A percentile compares a stretch with the other conserved stretches of the same genome.
phyloP scores from a whole-genome alignment of 1,284 basidiomycete genomes.

The Cronartium ribicola region DNA sequence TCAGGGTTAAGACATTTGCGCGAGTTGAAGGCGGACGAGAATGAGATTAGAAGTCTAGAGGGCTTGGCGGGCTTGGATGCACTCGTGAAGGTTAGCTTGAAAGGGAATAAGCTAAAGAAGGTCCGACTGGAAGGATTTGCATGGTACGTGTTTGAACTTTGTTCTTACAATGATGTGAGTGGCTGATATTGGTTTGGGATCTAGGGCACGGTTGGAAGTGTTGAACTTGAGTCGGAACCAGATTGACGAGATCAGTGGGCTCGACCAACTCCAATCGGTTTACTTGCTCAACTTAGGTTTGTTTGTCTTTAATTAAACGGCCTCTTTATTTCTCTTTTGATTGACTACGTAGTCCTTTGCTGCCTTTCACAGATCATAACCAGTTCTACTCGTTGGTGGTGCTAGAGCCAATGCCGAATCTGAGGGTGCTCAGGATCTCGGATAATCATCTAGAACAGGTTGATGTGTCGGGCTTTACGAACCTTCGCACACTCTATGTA shows the following conservation, averaged over 20 bases:
- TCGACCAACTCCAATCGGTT: constrained; percentile 63
- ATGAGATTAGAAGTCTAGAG: constrained; percentile 69
- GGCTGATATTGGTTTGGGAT: background rate
- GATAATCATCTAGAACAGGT: constrained; percentile 71
- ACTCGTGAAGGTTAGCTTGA: constrained; percentile 75
- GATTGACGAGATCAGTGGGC: constrained; percentile 61
- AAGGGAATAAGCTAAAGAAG: constrained; percentile 66
- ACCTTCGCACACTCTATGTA: constrained; percentile 82
- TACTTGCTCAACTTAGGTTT: constrained; percentile 73
- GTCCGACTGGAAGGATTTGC: constrained; percentile 63
- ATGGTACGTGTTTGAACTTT: constrained; percentile 60
- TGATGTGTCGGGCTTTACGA: constrained; percentile 65
- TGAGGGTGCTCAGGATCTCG: constrained; percentile 80
- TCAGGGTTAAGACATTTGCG: constrained; percentile 75
- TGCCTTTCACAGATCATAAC: constrained; percentile 66
- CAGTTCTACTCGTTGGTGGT: constrained; percentile 53
- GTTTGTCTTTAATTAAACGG: constrained; percentile 52
- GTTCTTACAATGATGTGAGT: constrained; percentile 15
- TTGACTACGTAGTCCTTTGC: no score
- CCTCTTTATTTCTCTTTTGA: no score
- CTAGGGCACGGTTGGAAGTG: constrained; percentile 72
- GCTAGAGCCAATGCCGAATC: constrained; percentile 57
- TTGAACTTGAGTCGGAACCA: constrained; percentile 76
- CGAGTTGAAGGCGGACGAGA: constrained; percentile 81
- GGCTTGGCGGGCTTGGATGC: constrained; percentile 74